Conservation (phyloP, 2,329 filamentous ascomycete species). For the Sporothrix pseudoabietina region DNA sequence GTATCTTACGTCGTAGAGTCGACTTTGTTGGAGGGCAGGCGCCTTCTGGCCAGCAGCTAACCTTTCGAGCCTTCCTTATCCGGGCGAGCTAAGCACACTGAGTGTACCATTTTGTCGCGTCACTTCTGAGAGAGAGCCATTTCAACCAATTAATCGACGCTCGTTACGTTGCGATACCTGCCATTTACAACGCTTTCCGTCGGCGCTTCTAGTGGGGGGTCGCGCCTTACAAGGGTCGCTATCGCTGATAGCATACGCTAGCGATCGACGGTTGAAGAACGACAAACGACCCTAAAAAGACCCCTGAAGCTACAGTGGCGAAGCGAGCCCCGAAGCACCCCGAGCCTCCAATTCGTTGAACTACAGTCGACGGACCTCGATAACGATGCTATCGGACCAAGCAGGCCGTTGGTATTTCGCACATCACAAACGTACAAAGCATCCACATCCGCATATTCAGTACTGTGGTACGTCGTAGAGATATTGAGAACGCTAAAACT, state of each 20-base stretch:
- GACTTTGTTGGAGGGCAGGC: neutral
- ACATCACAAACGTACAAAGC: neutral
- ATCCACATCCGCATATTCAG: neutral
- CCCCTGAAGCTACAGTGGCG: neutral
- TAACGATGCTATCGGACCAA: conserved; percentile 10
- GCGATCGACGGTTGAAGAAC: neutral
- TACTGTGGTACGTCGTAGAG: too few species aligned
- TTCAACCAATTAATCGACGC: neutral
- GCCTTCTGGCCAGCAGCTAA: neutral
- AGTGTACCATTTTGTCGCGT: too few species aligned
- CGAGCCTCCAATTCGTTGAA: too few species aligned
- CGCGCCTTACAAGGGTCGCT: neutral
- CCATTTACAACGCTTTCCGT: conserved; percentile 8
- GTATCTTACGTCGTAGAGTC: neutral
- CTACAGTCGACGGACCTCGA: neutral
- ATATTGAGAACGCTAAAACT: neutral
- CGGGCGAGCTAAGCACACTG: neutral
- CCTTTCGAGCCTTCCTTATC: neutral
- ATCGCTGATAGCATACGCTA: conserved; percentile 24
- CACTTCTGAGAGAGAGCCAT: neutral
- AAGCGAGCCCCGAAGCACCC: neutral
- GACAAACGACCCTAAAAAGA: neutral
- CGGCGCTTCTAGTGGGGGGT: conserved; percentile 3
- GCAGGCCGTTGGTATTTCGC: neutral
- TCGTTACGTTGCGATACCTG: neutral